Evolutionary conservation across 2,329 filamentous ascomycete genomes (phyloP).

Genomic region (Cercospora zeae-maydis): DNA sequence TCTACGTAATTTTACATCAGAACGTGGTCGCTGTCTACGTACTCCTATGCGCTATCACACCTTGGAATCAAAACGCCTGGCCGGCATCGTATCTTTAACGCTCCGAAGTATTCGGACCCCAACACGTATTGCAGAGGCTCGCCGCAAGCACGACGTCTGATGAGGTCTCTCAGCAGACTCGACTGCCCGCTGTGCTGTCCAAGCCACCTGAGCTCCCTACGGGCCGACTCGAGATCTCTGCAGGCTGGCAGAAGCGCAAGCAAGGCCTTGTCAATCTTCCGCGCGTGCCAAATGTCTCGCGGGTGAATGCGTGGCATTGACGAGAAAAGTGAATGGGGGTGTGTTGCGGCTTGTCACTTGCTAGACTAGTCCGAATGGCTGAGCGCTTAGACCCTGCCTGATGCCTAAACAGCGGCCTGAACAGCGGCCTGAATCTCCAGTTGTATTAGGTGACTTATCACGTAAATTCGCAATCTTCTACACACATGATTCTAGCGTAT

Average conservation of each 20-base stretch:
- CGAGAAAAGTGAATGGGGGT: neutral
- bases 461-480: too few relatives aligned
- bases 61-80: conserved; percentile 83
- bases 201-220: conserved; percentile 71
- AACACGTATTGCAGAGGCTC: conserved; percentile 86
- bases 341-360: neutral
- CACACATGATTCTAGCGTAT: too few relatives aligned
- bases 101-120: conserved; percentile 82
- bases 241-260: conserved; percentile 61
- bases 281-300: conserved; percentile 27
- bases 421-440: too few relatives aligned
- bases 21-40: conserved; percentile 12
- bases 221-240: conserved; percentile 59
- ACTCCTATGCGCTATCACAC: conserved; percentile 35
- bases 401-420: too few relatives aligned
- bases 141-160: conserved; percentile 53
- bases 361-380: neutral
- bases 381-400: neutral
- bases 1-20: conserved; percentile 30
- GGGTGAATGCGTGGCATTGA: conserved; percentile 35
- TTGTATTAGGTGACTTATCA: too few relatives aligned
- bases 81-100: conserved; percentile 71
- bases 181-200: conserved; percentile 43
- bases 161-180: conserved; percentile 29
- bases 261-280: conserved; percentile 43